Base-by-base conservation (phyloP, 139 green algal genomes). In the Coccomyxa sp. region DNA sequence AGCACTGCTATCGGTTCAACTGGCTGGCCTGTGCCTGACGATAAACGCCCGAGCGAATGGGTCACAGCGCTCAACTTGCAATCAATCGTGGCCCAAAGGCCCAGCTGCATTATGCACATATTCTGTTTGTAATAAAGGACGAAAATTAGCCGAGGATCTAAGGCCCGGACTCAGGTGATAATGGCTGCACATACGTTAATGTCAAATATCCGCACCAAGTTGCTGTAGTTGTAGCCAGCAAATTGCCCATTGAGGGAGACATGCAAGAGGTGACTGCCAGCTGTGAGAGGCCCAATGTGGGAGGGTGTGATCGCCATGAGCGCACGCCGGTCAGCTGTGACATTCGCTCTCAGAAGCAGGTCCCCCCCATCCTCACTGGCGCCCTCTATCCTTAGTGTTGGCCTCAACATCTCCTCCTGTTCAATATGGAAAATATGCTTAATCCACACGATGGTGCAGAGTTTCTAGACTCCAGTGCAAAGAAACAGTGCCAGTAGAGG, bases 181-280 rank as follows among this genome's bases (percentile, higher is more conserved):
- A 51, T 51, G 38, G 38, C 38, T 51, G 38, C 38, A 51, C 38
- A 51, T 51, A 7, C 7, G 38, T 7, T n/a, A 51, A 3, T 51
- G 38, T 51, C 7, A 51, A 51, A 11, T 7, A 7, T 51, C 38
- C 71, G 71, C 71, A 77, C 71, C 21, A 77, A 16, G 71, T 38
- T n/a, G 14, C n/a, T 31, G 14, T 38, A 1, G 23, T 25, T 59
- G 30, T 30, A 14, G 51, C 13, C 51, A 13, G 57, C 18, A 32
- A 87, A 77, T 68, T 87, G 83, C 13, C 83, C 79, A 71, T 87
- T 87, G n/a, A 87, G 76, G 13, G 79, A 84, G 31, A 87, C 31
- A n/a, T 74, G 31, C 25, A 87, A 25, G 13, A 58, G 68, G 58
- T 84, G 79, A 4, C 78, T 67, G 58, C 83, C 83, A 27, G 83